phyloP scores from a whole-genome alignment of 495 filamentous ascomycete species.

The Daldinia decipiens region DNA sequence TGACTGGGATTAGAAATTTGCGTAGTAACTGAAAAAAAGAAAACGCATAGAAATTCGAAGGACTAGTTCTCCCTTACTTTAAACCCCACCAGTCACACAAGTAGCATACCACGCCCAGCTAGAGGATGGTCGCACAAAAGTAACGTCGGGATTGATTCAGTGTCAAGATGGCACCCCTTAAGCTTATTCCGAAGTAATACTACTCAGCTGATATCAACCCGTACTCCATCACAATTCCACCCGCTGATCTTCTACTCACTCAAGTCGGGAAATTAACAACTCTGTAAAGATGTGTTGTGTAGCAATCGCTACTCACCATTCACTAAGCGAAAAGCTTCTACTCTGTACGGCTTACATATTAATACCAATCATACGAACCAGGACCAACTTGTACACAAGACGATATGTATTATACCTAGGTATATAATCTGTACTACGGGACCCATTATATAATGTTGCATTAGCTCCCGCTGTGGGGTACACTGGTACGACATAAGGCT shows the following conservation, averaged over 20 bases:
- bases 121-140: not conserved
- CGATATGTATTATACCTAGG: not conserved
- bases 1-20: not conserved
- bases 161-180: not conserved
- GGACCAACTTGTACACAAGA: not conserved
- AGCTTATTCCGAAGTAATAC: constrained; percentile 3
- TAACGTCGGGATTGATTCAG: constrained; percentile 1
- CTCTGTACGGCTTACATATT: not conserved
- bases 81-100: not conserved
- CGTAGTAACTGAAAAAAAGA: not conserved
- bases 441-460: constrained; percentile 5
- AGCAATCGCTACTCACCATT: not conserved
- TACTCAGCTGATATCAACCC: constrained; percentile 1
- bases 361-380: too few relatives aligned
- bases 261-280: not conserved
- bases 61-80: not conserved
- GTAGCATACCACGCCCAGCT: not conserved
- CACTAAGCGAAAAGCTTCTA: not conserved
- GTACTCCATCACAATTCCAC: not conserved
- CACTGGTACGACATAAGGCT: not conserved
- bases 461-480: constrained; percentile 2
- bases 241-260: not conserved
- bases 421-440: not conserved
- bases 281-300: not conserved
- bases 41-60: not conserved